Evolutionary conservation across 2,329 filamentous ascomycete species (phyloP).

Genomic region (Huntiella moniliformis): DNA sequence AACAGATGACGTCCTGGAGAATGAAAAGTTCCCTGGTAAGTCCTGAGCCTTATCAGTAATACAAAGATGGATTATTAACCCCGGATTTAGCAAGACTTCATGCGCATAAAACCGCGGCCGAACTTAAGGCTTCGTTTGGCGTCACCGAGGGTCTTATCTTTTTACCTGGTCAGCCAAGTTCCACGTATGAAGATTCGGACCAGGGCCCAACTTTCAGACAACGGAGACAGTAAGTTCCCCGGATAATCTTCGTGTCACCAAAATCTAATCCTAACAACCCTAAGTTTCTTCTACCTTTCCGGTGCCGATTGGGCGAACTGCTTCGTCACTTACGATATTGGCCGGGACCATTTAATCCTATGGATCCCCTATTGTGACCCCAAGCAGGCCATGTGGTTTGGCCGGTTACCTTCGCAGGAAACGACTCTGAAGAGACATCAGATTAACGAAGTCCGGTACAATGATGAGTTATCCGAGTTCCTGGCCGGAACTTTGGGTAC

Average conservation of each 20-base stretch:
- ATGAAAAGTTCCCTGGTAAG: conserved; percentile 8
- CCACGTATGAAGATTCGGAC: conserved; percentile 39
- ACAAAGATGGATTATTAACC: neutral
- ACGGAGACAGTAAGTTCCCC: conserved; percentile 32
- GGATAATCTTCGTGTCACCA: neutral
- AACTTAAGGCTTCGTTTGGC: conserved; percentile 21
- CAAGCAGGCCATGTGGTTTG: conserved; percentile 43
- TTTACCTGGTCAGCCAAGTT: conserved; percentile 32
- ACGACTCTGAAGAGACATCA: conserved; percentile 46
- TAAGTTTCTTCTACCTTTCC: conserved; percentile 41
- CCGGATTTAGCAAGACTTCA: conserved; percentile 31
- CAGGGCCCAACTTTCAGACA: conserved; percentile 37
- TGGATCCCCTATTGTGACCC: conserved; percentile 56
- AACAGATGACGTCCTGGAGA: too few relatives aligned
- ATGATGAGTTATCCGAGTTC: conserved; percentile 30
- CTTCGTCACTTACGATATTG: conserved; percentile 37
- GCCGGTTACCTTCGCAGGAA: conserved; percentile 37
- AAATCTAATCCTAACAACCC: neutral
- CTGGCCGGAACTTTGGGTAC: conserved; percentile 21
- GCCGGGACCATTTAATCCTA: conserved; percentile 43
- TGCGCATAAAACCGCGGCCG: conserved; percentile 34
- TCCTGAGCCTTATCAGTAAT: neutral
- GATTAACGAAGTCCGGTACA: conserved; percentile 51
- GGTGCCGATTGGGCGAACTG: conserved; percentile 36
- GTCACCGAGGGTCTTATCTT: conserved; percentile 34